Base-by-base conservation (phyloP, 768 basidiomycete species). In the Royoungia palumana region DNA sequence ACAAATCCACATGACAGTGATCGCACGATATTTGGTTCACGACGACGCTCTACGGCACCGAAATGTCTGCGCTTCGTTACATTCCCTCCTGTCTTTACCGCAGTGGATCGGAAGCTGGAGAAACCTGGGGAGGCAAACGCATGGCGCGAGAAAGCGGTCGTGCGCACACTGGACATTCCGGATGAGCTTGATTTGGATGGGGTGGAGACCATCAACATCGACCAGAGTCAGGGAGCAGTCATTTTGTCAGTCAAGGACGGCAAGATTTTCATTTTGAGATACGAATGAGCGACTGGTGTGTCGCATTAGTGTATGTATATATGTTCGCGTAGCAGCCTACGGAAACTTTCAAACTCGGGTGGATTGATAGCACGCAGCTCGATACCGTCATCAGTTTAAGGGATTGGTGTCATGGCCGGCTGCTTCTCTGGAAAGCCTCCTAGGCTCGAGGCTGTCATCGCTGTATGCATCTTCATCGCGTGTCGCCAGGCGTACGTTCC, bases 391-490 rank as follows among this genome's bases (percentile, higher is more conserved):
- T n/a, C n/a, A n/a, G n/a, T n/a, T n/a, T n/a, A n/a, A n/a, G n/a
- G n/a, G n/a, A n/a, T n/a, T n/a, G n/a, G n/a, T n/a, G n/a, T n/a
- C n/a, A n/a, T n/a, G n/a, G n/a, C n/a, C n/a, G n/a, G n/a, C n/a
- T n/a, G n/a, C n/a, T n/a, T n/a, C n/a, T n/a, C n/a, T n/a, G n/a
- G n/a, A n/a, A n/a, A n/a, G n/a, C n/a, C n/a, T n/a, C n/a, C n/a
- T n/a, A n/a, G n/a, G n/a, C 78, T 91, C 56, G 88, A 94, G 50
- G 94, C 94, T 6, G 85, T 96, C 64, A 92, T 96, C 53, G 95
- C 95, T 24, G 94, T 94, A 1, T 97, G 95, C 71, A 95, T 98
- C 63, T 96, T 98, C 68, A 94, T 97, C 59, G 95, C 94, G 0
- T 96, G 94, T 66, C 80, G 95, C 32, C 90, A 94, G 68, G 94